A percentile compares a stretch with the other conserved stretches of the same genome.
Evolutionary conservation across 345 rosid genomes (phyloP).

Genomic region (Eucalyptus paniculata): DNA sequence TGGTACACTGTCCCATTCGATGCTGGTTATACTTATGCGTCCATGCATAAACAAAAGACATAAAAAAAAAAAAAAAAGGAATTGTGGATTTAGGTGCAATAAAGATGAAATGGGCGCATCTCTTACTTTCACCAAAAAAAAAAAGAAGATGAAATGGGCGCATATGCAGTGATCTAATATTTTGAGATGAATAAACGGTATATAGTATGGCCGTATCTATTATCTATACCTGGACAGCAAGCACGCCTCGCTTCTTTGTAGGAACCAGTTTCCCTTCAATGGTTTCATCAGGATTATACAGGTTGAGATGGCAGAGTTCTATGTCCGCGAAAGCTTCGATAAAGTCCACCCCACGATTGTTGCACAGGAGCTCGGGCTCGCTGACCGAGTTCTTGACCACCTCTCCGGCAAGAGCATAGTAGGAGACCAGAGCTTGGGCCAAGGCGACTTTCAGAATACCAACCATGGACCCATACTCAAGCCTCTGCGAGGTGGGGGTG

Average conservation of each 20-base stretch:
- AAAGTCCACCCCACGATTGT: constrained; percentile 80
- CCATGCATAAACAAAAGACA: background rate
- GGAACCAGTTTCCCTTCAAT: constrained; percentile 63
- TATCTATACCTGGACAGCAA: constrained; percentile 56
- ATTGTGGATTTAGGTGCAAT: background rate
- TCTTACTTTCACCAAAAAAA: background rate
- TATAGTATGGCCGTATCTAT: background rate
- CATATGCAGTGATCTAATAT: background rate
- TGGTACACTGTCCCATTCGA: background rate
- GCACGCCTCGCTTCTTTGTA: constrained; percentile 34
- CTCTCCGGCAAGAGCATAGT: constrained; percentile 71
- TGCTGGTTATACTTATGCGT: background rate
- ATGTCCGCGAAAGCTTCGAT: constrained; percentile 47
- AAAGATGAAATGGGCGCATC: background rate
- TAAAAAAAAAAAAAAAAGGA: background rate
- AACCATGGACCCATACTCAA: constrained; percentile 7
- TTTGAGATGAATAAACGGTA: background rate
- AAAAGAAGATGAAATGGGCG: background rate
- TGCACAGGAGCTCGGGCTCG: constrained; percentile 80
- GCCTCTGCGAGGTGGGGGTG: background rate
- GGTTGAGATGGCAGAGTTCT: constrained; percentile 38
- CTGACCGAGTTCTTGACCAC: constrained; percentile 37
- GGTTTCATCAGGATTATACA: constrained; percentile 55
- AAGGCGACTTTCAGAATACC: constrained; percentile 39
- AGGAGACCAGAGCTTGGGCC: constrained; percentile 54